Evolutionary conservation across 495 filamentous ascomycete species (phyloP).

Genomic region (Hypoxylon fragiforme): DNA sequence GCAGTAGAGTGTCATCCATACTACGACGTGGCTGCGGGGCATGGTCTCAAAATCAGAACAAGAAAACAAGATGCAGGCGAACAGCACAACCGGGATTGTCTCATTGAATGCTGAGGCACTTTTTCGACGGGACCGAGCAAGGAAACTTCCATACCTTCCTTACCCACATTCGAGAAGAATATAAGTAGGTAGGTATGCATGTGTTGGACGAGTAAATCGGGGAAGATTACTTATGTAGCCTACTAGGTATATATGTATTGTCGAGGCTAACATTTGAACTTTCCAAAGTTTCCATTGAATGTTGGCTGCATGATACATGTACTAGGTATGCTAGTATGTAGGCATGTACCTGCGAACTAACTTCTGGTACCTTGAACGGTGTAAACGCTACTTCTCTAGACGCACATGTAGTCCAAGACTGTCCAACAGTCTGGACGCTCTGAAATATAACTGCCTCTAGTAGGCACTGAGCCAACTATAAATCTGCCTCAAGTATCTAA

Average conservation of each 20-base stretch:
- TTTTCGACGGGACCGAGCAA: slow-evolving; percentile 16
- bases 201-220: background rate
- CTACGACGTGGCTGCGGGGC: slow-evolving; percentile 4
- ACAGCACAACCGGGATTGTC: slow-evolving; percentile 3
- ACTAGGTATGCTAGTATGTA: no score
- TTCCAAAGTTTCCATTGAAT: background rate
- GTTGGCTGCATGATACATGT: background rate
- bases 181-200: background rate
- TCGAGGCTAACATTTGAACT: slow-evolving; percentile 10
- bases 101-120: slow-evolving; percentile 1
- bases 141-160: slow-evolving; percentile 11
- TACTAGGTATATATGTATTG: no score
- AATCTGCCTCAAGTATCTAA: no score
- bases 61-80: background rate
- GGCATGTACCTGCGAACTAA: background rate
- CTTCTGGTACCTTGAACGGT: slow-evolving; percentile 15
- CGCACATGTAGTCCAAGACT: no score
- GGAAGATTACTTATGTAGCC: background rate
- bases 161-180: background rate
- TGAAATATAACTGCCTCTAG: no score
- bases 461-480: background rate
- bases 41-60: background rate
- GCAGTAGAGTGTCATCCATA: slow-evolving; percentile 1
- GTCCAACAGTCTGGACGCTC: no score
- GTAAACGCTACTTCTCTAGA: slow-evolving; percentile 7